Evolutionary conservation across 805 yeast species (phyloP).

Genomic region (Gaillardinia entomophila): DNA sequence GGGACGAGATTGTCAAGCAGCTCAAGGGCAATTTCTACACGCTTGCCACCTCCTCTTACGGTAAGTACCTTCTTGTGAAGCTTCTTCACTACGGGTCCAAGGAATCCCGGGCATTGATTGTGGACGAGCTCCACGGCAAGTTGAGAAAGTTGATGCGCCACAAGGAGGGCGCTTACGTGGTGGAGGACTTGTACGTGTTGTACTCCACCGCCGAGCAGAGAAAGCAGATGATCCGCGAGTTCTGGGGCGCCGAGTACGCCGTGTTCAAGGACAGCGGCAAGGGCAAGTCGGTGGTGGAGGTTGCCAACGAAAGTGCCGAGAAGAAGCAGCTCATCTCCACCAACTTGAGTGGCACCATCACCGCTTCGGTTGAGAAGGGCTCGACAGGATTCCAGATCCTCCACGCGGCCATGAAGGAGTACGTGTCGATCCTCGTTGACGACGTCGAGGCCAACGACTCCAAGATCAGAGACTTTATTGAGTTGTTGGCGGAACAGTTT

Average conservation of each 20-base stretch:
- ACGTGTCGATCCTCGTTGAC: constrained; percentile 63
- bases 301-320: constrained; percentile 64
- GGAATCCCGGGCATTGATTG: constrained; percentile 66
- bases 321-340: constrained; percentile 69
- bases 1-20: constrained; percentile 61
- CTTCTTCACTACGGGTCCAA: constrained; percentile 88
- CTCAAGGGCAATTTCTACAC: constrained; percentile 73
- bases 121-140: constrained; percentile 85
- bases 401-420: constrained; percentile 95
- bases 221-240: constrained; percentile 88
- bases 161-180: constrained; percentile 96
- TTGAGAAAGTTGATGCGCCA: constrained; percentile 91
- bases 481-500: constrained; percentile 76
- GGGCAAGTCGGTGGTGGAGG: constrained; percentile 57
- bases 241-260: constrained; percentile 95
- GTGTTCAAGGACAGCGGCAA: constrained; percentile 74
- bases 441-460: constrained; percentile 37
- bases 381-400: constrained; percentile 93
- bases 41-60: constrained; percentile 88
- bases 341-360: constrained; percentile 76
- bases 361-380: constrained; percentile 90
- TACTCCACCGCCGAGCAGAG: constrained; percentile 82
- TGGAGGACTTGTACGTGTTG: constrained; percentile 84
- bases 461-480: constrained; percentile 77
- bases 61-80: constrained; percentile 85